These are phyloP conservation scores for Viola pubescens DNA, from an alignment of 441 rosid species.

Conservation along the genomic window DNA sequence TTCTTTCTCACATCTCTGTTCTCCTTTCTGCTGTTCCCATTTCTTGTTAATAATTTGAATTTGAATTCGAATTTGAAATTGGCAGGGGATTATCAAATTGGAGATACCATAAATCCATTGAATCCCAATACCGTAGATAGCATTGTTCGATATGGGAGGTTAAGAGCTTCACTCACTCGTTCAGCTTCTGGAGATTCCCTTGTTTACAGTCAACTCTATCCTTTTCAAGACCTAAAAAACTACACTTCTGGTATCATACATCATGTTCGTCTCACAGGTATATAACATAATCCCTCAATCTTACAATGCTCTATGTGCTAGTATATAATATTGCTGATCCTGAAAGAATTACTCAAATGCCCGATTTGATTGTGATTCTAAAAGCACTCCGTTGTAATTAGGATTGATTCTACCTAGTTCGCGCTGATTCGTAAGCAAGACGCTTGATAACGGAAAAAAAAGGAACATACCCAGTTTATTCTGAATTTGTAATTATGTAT, in stretches of 20 bases:
- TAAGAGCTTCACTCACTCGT: constrained; percentile 8
- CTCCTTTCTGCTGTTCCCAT: background rate
- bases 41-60: constrained; percentile 2
- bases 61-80: background rate
- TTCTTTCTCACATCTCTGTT: background rate
- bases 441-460: too few species aligned
- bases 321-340: too few species aligned
- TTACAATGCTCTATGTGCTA: background rate
- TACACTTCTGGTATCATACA: constrained; percentile 62
- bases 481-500: too few species aligned
- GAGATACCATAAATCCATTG: constrained; percentile 35
- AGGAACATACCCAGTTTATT: too few species aligned
- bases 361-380: too few species aligned
- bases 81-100: constrained; percentile 53
- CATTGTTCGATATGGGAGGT: constrained; percentile 34
- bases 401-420: too few species aligned
- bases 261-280: constrained; percentile 52
- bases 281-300: background rate
- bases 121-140: constrained; percentile 34
- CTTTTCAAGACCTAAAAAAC: constrained; percentile 44
- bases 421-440: too few species aligned
- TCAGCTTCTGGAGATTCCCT: constrained; percentile 38
- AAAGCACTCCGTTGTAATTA: too few species aligned
- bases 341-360: too few species aligned
- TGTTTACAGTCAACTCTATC: constrained; percentile 48